phyloP scores from a whole-genome alignment of 140 eudicot genomes.

The Bidens hawaiensis region DNA sequence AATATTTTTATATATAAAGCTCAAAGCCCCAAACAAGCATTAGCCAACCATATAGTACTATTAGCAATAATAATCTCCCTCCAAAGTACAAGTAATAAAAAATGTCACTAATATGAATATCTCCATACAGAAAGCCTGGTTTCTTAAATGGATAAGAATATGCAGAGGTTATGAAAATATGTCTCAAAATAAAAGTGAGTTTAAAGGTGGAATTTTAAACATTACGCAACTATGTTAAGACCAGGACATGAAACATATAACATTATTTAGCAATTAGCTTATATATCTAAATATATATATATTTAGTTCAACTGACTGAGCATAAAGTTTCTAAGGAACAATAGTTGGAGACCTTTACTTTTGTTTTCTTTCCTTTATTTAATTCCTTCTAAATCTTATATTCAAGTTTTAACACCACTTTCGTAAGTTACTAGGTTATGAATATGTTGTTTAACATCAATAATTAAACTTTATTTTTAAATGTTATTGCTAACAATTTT shows the following conservation, averaged over 20 bases:
- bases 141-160: neutral
- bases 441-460: neutral
- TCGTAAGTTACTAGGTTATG: neutral
- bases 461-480: neutral
- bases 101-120: neutral
- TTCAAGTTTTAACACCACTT: neutral
- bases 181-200: neutral
- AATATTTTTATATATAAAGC: neutral
- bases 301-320: neutral
- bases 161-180: constrained; percentile 2
- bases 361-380: neutral
- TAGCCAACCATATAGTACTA: neutral
- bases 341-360: neutral
- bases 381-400: neutral
- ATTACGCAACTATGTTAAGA: neutral
- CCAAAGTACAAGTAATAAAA: too few relatives aligned
- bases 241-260: neutral
- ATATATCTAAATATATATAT: neutral
- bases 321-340: neutral
- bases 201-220: neutral
- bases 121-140: neutral
- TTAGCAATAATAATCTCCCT: too few relatives aligned
- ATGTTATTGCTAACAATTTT: neutral
- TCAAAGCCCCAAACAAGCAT: neutral
- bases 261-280: neutral